Evolutionary conservation across 371 early-diverging fungal genomes (phyloP).

Genomic region (Fennellomyces sp.): DNA sequence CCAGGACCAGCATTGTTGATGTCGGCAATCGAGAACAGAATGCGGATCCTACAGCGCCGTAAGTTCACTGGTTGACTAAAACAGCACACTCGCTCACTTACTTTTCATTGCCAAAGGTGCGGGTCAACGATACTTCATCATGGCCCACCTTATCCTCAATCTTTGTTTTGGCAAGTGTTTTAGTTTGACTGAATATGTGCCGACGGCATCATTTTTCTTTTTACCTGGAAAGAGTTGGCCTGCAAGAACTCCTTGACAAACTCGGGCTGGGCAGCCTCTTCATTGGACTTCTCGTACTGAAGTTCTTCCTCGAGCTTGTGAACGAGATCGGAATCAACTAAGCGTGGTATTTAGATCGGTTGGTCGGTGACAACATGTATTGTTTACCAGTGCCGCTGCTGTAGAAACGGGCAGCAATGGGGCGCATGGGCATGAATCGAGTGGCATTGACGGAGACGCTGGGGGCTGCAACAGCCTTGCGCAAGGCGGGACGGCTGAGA

Average conservation of each 20-base stretch:
- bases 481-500: constrained; percentile 30
- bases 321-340: constrained; percentile 72
- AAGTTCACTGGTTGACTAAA: background rate
- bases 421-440: constrained; percentile 30
- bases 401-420: constrained; percentile 21
- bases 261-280: constrained; percentile 61
- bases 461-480: constrained; percentile 19
- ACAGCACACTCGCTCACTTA: constrained; percentile 30
- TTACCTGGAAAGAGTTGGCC: constrained; percentile 77
- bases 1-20: constrained; percentile 67
- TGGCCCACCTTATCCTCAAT: constrained; percentile 81
- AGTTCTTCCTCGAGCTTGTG: constrained; percentile 80
- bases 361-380: background rate
- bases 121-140: constrained; percentile 80
- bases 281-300: constrained; percentile 79
- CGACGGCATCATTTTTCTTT: background rate
- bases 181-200: background rate
- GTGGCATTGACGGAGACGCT: constrained; percentile 13
- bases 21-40: constrained; percentile 87
- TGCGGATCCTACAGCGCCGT: constrained; percentile 65
- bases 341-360: too few species aligned
- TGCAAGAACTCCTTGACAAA: constrained; percentile 81
- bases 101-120: constrained; percentile 92
- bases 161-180: too few species aligned
- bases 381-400: constrained; percentile 39